These are phyloP conservation scores for Fusarium ambrosium DNA, from an alignment of 2,329 filamentous ascomycete genomes.

Conservation along the genomic window DNA sequence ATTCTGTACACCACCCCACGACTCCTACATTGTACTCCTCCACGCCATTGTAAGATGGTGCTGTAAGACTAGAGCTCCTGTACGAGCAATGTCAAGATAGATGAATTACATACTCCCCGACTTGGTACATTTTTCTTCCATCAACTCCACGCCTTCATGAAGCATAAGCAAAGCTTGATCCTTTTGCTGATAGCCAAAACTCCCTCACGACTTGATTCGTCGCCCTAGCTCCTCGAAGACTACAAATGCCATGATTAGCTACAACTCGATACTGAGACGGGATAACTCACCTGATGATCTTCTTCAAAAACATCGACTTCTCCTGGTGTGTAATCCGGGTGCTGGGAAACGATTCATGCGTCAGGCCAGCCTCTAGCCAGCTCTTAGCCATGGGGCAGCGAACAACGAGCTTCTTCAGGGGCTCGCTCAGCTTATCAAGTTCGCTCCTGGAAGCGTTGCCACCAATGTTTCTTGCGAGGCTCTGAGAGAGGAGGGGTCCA, in stretches of 20 bases:
- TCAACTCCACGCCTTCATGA: constrained; percentile 55
- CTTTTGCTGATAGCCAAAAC: constrained; percentile 79
- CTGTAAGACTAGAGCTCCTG: constrained; percentile 9
- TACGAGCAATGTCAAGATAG: constrained; percentile 9
- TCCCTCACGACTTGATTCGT: constrained; percentile 78
- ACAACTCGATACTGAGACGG: background rate
- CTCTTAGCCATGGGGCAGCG: constrained; percentile 67
- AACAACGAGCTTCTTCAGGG: constrained; percentile 76
- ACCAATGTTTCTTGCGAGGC: constrained; percentile 74
- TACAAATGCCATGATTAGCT: constrained; percentile 47
- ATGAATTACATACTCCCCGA: background rate
- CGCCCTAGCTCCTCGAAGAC: constrained; percentile 72
- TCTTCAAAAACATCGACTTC: constrained; percentile 75
- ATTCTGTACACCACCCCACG: constrained; percentile 7
- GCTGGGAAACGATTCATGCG: constrained; percentile 69
- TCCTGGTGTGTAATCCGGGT: constrained; percentile 70
- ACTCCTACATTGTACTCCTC: background rate
- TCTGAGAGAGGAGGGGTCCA: constrained; percentile 71
- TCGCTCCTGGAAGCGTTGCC: constrained; percentile 79
- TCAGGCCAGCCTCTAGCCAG: constrained; percentile 74
- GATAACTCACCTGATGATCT: constrained; percentile 67
- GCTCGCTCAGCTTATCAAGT: constrained; percentile 77
- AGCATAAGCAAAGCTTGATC: constrained; percentile 71
- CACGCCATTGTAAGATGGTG: background rate
- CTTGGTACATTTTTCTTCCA: constrained; percentile 1